A percentile compares a stretch with the other conserved stretches of the same genome.
Evolutionary conservation across 78 protist species (phyloP).

Genomic region (Corallochytrium limacisporum): DNA sequence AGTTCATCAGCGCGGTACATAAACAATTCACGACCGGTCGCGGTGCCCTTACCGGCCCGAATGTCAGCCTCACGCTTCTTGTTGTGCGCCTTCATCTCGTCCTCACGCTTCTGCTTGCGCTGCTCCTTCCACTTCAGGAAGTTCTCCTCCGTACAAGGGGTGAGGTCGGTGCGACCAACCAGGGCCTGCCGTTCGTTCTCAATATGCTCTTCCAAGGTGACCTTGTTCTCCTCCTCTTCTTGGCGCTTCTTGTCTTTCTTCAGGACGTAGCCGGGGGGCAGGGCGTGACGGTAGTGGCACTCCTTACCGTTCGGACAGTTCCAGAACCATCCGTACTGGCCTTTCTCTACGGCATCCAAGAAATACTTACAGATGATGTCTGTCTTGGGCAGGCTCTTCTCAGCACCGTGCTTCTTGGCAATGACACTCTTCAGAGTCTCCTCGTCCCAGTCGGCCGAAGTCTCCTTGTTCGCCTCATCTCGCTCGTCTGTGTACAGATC

Average conservation of each 20-base stretch:
- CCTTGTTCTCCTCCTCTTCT: constrained; percentile 33
- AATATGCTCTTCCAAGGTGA: constrained; percentile 50
- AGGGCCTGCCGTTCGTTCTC: constrained; percentile 19
- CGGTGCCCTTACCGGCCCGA: too few relatives aligned
- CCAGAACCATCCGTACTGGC: constrained; percentile 79
- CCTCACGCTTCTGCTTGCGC: too few relatives aligned
- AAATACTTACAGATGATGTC: constrained; percentile 58
- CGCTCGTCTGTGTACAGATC: constrained; percentile 9
- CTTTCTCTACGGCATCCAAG: constrained; percentile 64
- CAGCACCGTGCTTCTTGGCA: constrained; percentile 19
- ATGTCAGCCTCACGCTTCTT: too few relatives aligned
- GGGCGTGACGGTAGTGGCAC: constrained; percentile 59
- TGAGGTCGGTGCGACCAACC: neutral
- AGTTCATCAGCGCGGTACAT: too few relatives aligned
- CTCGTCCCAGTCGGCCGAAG: constrained; percentile 62
- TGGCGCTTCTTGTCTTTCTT: constrained; percentile 26
- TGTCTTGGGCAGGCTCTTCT: constrained; percentile 19
- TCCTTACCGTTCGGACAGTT: constrained; percentile 64
- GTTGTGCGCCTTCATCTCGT: too few relatives aligned
- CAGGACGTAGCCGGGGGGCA: constrained; percentile 70
- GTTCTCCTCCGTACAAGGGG: constrained; percentile 56
- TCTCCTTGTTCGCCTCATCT: constrained; percentile 16
- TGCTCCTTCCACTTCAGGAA: constrained; percentile 58
- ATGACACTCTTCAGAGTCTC: constrained; percentile 44
- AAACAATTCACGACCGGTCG: too few relatives aligned